phyloP scores from a whole-genome alignment of 176 grass and related monocot species.

The Ensete ventricosum region DNA sequence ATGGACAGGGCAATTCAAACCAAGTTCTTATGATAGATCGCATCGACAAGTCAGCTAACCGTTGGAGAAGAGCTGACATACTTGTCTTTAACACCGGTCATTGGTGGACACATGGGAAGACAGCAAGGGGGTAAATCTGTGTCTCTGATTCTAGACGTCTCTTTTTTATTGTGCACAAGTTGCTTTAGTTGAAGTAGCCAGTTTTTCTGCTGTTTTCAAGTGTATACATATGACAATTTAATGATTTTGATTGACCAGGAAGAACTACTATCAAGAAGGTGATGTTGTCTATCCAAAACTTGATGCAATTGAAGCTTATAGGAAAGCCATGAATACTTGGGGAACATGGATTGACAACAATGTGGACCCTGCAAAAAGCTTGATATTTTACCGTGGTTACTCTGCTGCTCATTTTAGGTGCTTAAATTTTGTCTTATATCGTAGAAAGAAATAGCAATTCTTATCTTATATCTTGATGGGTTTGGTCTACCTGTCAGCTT shows the following conservation, averaged over 20 bases:
- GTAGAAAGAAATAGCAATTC: not conserved
- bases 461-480: too few species aligned
- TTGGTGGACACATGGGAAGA: conserved; percentile 99
- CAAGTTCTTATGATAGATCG: conserved; percentile 71
- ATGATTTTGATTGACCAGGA: conserved; percentile 23
- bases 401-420: conserved; percentile 87
- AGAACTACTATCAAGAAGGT: conserved; percentile 86
- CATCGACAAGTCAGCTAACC: conserved; percentile 67
- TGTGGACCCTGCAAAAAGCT: conserved; percentile 39
- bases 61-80: conserved; percentile 76
- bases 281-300: conserved; percentile 47
- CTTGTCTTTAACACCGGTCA: conserved; percentile 96
- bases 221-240: conserved; percentile 1
- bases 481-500: not conserved
- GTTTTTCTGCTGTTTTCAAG: too few species aligned
- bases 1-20: conserved; percentile 58
- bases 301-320: conserved; percentile 72
- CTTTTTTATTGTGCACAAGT: too few species aligned
- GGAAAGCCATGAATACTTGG: conserved; percentile 63
- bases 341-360: conserved; percentile 75
- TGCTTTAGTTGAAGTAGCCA: not conserved
- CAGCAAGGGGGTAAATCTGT: conserved; percentile 54
- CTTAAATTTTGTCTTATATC: not conserved
- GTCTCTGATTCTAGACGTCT: not conserved
- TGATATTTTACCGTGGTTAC: conserved; percentile 90